Conservation (phyloP, 108 stramenopile genomes). For the Cyclostephanos tholiformis region DNA sequence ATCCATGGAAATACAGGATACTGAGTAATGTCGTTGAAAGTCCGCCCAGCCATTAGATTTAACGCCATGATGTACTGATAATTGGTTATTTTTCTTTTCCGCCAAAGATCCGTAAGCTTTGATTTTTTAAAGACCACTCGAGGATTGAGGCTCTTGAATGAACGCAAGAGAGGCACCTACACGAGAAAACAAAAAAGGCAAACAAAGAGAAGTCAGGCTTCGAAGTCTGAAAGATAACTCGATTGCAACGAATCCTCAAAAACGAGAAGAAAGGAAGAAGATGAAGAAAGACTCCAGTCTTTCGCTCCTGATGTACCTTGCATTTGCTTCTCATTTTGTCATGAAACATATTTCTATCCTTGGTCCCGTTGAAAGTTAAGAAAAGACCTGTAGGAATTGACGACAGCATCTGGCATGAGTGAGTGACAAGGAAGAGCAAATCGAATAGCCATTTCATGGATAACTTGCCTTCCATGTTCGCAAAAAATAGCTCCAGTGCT, state of each 20-base stretch:
- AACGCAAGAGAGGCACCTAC: conserved; percentile 76
- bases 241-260: background rate
- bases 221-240: background rate
- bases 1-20: conserved; percentile 99
- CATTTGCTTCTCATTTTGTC: conserved; percentile 76
- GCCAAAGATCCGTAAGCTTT: conserved; percentile 77
- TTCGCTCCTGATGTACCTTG: conserved; percentile 52
- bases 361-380: conserved; percentile 79
- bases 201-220: background rate
- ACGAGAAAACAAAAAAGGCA: conserved; percentile 6
- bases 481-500: conserved; percentile 92
- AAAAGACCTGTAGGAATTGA: conserved; percentile 67
- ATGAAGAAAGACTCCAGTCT: background rate
- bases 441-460: background rate
- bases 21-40: conserved; percentile 93
- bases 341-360: conserved; percentile 79
- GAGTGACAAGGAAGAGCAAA: background rate
- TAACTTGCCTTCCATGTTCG: conserved; percentile 59
- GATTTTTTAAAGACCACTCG: conserved; percentile 73
- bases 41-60: conserved; percentile 93
- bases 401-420: background rate
- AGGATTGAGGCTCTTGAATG: conserved; percentile 79
- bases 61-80: conserved; percentile 88
- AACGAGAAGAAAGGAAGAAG: background rate
- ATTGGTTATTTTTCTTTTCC: conserved; percentile 72